Evolutionary conservation across 2,329 filamentous ascomycete genomes (phyloP).

Genomic region (Aureobasidium pullulans): DNA sequence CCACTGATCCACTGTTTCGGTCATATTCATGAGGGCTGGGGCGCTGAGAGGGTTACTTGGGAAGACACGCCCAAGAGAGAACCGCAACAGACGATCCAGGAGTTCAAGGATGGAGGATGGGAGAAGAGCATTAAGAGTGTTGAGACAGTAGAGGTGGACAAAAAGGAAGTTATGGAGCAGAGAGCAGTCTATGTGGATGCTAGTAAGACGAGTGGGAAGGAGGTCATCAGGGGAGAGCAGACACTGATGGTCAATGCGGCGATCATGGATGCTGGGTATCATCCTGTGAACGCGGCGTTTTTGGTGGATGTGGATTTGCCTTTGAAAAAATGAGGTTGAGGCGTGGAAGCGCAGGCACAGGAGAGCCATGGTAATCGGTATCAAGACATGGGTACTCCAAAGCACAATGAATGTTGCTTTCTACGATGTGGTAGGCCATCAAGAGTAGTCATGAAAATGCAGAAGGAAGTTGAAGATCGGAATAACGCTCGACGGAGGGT

Average conservation of each 20-base stretch:
- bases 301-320: slow-evolving; percentile 46
- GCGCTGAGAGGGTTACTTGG: slow-evolving; percentile 37
- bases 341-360: not conserved
- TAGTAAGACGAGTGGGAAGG: slow-evolving; percentile 16
- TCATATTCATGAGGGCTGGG: slow-evolving; percentile 53
- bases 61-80: slow-evolving; percentile 23
- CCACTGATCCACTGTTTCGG: slow-evolving; percentile 56
- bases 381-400: not conserved
- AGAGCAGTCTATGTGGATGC: slow-evolving; percentile 29
- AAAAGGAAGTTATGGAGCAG: slow-evolving; percentile 19
- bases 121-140: slow-evolving; percentile 18
- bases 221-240: slow-evolving; percentile 40
- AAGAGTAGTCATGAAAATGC: no score
- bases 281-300: slow-evolving; percentile 47
- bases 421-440: no score
- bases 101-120: slow-evolving; percentile 16
- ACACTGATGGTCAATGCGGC: slow-evolving; percentile 53
- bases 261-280: slow-evolving; percentile 45
- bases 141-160: slow-evolving; percentile 13
- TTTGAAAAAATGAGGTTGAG: not conserved
- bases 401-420: no score
- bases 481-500: no score
- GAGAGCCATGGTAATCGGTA: not conserved
- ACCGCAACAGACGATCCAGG: slow-evolving; percentile 32
- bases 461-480: no score